Base-by-base conservation (phyloP, 139 green algal species). In the Nannochloris sp. region DNA sequence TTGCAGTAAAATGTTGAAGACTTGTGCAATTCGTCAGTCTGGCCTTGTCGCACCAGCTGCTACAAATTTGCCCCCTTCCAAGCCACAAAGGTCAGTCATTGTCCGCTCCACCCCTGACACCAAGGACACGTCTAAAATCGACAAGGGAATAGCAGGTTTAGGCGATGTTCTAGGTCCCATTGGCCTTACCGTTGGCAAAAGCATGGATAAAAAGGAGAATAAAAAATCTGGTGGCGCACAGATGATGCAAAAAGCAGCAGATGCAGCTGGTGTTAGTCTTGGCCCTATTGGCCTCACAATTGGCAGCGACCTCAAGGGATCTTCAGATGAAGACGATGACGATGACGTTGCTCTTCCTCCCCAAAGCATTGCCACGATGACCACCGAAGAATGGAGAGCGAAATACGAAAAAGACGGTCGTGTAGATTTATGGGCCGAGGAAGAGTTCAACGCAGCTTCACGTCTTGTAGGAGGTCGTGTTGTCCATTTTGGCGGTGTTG, bases 361-460 rank as follows among this genome's bases (percentile, higher is more conserved):
- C 12, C 25, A 75, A 37, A 85, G 75, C 56, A 92, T 92, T 32
- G 30, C 69, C 70, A 81, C 62, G 51, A 79, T 96, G 73, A 86
- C 73, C 0, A 97, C 87, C 10, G 82, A 74, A 1, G 84, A 95
- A 65, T 95, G 89, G 90, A 75, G 84, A 2, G 51, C 56, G 3
- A 72, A 67, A 35, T 95, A 91, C 61, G 91, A 95, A 59, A 70
- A 69, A 38, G 85, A 92, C 31, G 91, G 90, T 8, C 76, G 54
- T 6, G 89, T 96, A 4, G 85, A 95, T 77, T 68, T 97, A 33
- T 97, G 83, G 77, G 59, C 96, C 13, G 80, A 96, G 67, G 91
- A 97, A n/a, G 87, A 97, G 65, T 97, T 95, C 78, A 97, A 96
- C 60, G 75, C 89, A 29, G 91, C 84, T 0, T 94, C 87, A 6